Base-by-base conservation (phyloP, 805 yeast genomes). In the Cyberlindnera euphorbiae region DNA sequence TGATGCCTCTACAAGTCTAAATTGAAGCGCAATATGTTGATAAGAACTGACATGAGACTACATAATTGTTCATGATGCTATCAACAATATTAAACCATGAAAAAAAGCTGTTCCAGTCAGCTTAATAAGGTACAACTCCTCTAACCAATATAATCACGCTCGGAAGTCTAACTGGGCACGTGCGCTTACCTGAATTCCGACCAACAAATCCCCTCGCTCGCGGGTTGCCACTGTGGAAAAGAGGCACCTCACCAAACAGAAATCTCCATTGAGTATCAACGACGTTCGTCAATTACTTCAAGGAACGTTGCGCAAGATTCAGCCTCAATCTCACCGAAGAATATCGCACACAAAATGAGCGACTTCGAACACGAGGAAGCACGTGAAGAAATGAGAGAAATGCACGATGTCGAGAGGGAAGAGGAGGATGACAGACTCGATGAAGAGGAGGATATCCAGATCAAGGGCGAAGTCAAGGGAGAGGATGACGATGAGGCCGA, bases 311-410 rank as follows among this genome's bases (percentile, higher is more conserved):
- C n/a, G n/a, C n/a, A n/a, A n/a, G n/a, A n/a, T n/a, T n/a, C n/a
- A n/a, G n/a, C n/a, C n/a, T n/a, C n/a, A n/a, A n/a, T n/a, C n/a
- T n/a, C n/a, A n/a, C n/a, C n/a, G n/a, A n/a, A n/a, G n/a, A n/a
- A n/a, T n/a, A n/a, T n/a, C n/a, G n/a, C n/a, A n/a, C n/a, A n/a
- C n/a, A 19, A 24, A 13, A 53, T 53, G 58, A 48, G 53, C 21
- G 54, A 49, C 41, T 45, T 28, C 34, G 46, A 41, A n/a, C 55
- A 42, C 32, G 53, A 41, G 7, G 56, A 50, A 34, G 33, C 44
- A 7, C 40, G 33, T 10, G 50, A 50, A 32, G 54, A 50, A 26
- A 34, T 35, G 14, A 53, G 47, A 24, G 56, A 52, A 28, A 35
- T 49, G 34, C 46, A 49, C 26, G 54, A 50, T 28, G 36, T 28